phyloP scores from a whole-genome alignment of 768 basidiomycete species.

The Boletus reticuloceps region DNA sequence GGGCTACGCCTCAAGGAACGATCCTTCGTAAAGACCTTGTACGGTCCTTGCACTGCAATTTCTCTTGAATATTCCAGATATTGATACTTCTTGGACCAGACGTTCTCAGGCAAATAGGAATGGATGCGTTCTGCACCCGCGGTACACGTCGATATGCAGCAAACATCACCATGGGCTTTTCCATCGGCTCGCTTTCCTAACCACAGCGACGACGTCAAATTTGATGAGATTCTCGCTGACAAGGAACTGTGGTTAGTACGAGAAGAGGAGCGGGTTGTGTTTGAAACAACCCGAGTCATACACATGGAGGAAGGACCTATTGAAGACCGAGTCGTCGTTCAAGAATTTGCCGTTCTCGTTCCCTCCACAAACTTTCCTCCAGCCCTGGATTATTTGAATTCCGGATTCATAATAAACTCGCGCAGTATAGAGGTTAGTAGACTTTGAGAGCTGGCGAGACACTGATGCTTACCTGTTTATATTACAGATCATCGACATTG shows the following conservation, averaged over 20 bases:
- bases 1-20: slow-evolving; percentile 21
- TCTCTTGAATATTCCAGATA: neutral
- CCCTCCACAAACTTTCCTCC: slow-evolving; percentile 23
- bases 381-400: neutral
- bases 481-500: neutral
- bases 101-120: neutral
- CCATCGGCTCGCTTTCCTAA: neutral
- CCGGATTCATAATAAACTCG: neutral
- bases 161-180: neutral
- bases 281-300: slow-evolving; percentile 14
- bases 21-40: slow-evolving; percentile 15
- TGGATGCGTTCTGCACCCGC: neutral
- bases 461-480: neutral
- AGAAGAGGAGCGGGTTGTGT: slow-evolving; percentile 18
- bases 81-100: neutral
- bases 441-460: neutral
- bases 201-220: neutral
- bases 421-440: neutral
- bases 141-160: neutral
- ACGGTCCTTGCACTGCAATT: neutral
- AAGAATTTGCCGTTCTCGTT: slow-evolving; percentile 16
- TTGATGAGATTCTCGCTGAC: neutral
- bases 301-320: neutral
- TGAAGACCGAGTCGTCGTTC: neutral
- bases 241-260: slow-evolving; percentile 14